Evolutionary conservation across 805 yeast species (phyloP), one percentile per base, ranked within the genome.

Genomic region (Suhomyces tanzawaensis): DNA sequence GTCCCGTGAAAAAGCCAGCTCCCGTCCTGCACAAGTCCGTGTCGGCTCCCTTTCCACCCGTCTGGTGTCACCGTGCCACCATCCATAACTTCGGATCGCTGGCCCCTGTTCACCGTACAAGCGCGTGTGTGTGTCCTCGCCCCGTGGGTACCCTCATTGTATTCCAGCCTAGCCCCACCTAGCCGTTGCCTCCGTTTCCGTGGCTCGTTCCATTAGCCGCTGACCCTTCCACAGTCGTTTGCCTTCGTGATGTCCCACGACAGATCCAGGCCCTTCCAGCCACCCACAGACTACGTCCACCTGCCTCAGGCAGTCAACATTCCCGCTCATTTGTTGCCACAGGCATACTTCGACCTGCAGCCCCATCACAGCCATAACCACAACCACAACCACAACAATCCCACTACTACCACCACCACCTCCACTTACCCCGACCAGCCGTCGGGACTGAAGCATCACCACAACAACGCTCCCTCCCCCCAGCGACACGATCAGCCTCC

Each of bases 281-380:
- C 15, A n/a, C 32, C 11, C 16, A 4, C 34, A 26, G 25, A n/a
- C 21, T 21, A 35, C 25, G 25, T n/a, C 12, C 38, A 26, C 11
- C 18, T 32, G 26, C 32, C 31, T 12, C 38, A 35, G 28, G 33
- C 40, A 13, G 42, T 48, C 16, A 44, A 37, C 32, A 44, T 48
- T 26, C 52, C 52, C 12, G 47, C 45, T 14, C 52, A 48, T 32
- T 43, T 48, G 32, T 32, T 48, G 19, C 52, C 52, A 6, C 51
- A 25, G 37, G 44, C 44, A 6, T 45, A 37, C 19, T 31, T 40
- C 24, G 44, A 36, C 11, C 32, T 14, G 19, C 35, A 30, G 18
- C 29, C 32, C 15, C 32, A 32, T 9, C 32, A 30, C 13, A 14
- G 32, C 8, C 34, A 9, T 45, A 36, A 24, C 41, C 28, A 14